phyloP scores from a whole-genome alignment of 2,329 filamentous ascomycete species.

The Pestalotiopsis fici region DNA sequence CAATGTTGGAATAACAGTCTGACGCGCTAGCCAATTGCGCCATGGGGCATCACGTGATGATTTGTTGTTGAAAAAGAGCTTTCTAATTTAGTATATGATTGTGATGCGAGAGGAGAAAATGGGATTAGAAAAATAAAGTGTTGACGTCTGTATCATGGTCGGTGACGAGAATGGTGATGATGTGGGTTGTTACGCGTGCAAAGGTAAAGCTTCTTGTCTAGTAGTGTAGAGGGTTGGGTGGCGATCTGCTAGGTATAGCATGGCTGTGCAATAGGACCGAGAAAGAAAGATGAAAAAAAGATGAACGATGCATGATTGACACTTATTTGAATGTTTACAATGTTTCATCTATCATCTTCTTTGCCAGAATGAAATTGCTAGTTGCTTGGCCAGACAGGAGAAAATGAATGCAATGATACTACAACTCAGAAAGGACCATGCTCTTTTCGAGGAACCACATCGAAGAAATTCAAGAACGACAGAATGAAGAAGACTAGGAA shows the following conservation, averaged over 20 bases:
- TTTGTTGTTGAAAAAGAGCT: not conserved
- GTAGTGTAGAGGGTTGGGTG: not conserved
- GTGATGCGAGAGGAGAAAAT: not conserved
- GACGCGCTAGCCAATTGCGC: not conserved
- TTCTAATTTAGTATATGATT: not conserved
- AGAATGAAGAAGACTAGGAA: too few species aligned
- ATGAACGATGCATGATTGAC: too few species aligned
- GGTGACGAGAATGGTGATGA: not conserved
- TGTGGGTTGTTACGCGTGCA: not conserved
- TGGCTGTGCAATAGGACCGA: not conserved
- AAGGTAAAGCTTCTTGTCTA: not conserved
- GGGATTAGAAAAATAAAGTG: too few species aligned
- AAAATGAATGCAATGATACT: too few species aligned
- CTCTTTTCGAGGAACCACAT: too few species aligned
- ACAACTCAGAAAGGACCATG: too few species aligned
- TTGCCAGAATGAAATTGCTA: too few species aligned
- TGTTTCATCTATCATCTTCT: too few species aligned
- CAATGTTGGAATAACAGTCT: not conserved
- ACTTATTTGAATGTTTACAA: too few species aligned
- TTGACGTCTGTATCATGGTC: not conserved
- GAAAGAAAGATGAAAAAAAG: not conserved
- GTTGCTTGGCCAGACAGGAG: too few species aligned
- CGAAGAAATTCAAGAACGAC: too few species aligned
- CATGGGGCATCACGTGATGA: not conserved
- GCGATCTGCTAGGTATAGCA: not conserved